Conservation (phyloP, 257 asterid species). For the Marsdenia floribunda region DNA sequence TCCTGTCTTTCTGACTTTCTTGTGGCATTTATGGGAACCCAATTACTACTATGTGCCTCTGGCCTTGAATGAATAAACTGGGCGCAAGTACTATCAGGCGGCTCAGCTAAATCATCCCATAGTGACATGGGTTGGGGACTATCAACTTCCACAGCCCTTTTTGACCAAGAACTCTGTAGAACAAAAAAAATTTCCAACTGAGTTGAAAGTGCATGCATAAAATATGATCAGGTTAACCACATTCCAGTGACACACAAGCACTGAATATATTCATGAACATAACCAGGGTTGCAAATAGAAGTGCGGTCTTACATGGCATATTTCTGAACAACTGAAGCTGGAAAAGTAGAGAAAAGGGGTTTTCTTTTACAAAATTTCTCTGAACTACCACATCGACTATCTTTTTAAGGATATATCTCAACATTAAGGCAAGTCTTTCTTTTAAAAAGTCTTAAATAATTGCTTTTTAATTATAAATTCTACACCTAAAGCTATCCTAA, state of each 20-base stretch:
- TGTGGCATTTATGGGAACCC: conserved; percentile 28
- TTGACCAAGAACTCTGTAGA: conserved; percentile 43
- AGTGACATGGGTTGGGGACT: conserved; percentile 33
- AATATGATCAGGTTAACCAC: background rate
- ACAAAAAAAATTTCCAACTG: background rate
- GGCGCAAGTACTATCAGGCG: conserved; percentile 42
- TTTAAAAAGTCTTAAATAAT: background rate
- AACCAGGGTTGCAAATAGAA: background rate
- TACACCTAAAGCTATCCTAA: background rate
- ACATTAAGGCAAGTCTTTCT: background rate
- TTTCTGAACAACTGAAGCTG: background rate
- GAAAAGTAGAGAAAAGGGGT: background rate
- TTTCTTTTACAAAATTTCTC: background rate
- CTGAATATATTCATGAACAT: background rate
- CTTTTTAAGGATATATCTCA: background rate
- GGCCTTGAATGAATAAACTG: conserved; percentile 35
- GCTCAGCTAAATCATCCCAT: conserved; percentile 32
- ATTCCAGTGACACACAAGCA: background rate
- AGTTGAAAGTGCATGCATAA: background rate
- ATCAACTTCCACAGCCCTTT: conserved; percentile 34
- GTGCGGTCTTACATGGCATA: background rate
- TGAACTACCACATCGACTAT: background rate
- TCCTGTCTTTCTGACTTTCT: conserved; percentile 19
- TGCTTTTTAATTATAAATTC: background rate
- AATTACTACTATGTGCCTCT: conserved; percentile 28